Evolutionary conservation across 495 filamentous ascomycete genomes (phyloP), one percentile per base, ranked within the genome.

Genomic region (Lasiosphaeria ovina): DNA sequence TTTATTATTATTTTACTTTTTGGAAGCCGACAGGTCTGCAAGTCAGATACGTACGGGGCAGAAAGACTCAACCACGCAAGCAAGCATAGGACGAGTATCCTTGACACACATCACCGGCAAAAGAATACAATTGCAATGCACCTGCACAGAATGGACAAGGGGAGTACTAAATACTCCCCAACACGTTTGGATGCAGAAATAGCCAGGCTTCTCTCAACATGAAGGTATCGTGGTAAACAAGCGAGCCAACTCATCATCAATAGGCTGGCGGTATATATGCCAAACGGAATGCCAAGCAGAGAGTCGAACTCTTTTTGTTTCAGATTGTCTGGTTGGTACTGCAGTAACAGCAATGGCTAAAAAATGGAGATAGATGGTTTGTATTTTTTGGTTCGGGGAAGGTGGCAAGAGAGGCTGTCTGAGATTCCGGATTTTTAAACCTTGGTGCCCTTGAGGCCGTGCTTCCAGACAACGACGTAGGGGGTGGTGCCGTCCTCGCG

Each of bases 401-500:
- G 24, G 2, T 24, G 24, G n/a, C n/a, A n/a, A n/a, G n/a, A n/a
- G n/a, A n/a, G n/a, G 10, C 10, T 40, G 24, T 38, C 24, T 44
- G 38, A 45, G 38, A 35, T 33, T 44, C 6, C 24, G 24, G 24
- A 24, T 24, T 24, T 58, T 86, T 91, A 98, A 62, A 98, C 93
- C 87, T 98, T 98, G 83, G 85, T 84, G 81, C 88, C 89, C 62
- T 78, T 82, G 67, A 98, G 80, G 66, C 94, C 95, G 76, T 97
- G 88, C 85, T 97, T 97, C 95, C 94, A 98, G 81, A 96, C 79
- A 61, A 84, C 87, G 57, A 97, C 81, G 69, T 80, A 98, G 40
- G 94, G 94, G 34, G 93, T 98, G 61, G 88, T 75, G 74, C 94
- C 94, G 66, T 98, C 95, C 72, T 95, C 93, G 69, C 93, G 92